Conservation (phyloP, 2,329 filamentous ascomycete species). For the Fusarium sororula region DNA sequence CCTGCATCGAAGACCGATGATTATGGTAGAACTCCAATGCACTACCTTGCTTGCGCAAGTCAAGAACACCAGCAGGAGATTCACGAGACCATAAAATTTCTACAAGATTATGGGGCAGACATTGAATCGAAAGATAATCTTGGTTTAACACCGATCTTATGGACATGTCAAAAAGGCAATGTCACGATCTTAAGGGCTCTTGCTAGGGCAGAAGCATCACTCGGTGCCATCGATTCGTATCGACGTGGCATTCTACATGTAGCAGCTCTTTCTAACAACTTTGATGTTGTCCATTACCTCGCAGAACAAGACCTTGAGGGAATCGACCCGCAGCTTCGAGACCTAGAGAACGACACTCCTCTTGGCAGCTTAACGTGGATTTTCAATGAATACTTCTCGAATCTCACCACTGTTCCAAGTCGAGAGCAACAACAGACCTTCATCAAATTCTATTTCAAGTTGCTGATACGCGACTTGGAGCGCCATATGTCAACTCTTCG, state of each 20-base stretch:
- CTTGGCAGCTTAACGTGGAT: not conserved
- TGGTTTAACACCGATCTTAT: not conserved
- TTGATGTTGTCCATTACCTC: not conserved
- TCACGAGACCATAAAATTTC: not conserved
- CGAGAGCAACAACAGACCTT: not conserved
- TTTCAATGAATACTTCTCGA: fast-evolving
- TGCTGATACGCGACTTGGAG: not conserved
- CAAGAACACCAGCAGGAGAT: fast-evolving
- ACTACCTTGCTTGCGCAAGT: fast-evolving
- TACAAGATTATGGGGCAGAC: not conserved
- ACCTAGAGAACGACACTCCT: fast-evolving
- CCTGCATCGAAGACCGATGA: fast-evolving
- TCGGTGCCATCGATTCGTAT: fast-evolving
- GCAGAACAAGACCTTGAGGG: not conserved
- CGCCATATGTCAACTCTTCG: not conserved
- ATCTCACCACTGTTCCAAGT: fast-evolving
- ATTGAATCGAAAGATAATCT: not conserved
- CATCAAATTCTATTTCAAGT: not conserved
- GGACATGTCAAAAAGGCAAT: fast-evolving
- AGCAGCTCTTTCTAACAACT: fast-evolving
- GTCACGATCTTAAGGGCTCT: not conserved
- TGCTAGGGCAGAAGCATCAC: not conserved
- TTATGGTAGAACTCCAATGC: fast-evolving
- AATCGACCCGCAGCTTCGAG: not conserved
- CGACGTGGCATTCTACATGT: fast-evolving